Evolutionary conservation across 2,329 filamentous ascomycete species (phyloP), one percentile per base, ranked within the genome.

Genomic region (Alternaria atra): DNA sequence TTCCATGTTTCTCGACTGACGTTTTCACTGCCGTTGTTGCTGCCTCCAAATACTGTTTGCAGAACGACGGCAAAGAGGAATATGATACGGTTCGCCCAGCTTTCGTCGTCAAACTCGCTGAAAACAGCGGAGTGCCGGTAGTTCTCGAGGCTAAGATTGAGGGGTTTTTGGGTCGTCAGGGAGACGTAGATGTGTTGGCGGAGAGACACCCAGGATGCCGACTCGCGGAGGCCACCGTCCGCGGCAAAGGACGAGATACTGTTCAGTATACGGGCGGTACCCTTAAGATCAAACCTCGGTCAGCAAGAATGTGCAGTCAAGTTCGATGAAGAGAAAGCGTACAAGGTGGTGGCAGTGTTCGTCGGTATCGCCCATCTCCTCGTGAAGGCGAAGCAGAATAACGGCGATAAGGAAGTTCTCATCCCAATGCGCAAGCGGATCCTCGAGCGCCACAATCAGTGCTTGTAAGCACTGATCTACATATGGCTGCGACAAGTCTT

Each of bases 361-460:
- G 55, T 82, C 80, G 4, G 72, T 67, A 34, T 78, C 74, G 25
- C 76, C 76, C 74, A 78, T 78, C 56, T 85, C 83, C 66, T 85
- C 83, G 54, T 84, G 83, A 5, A 84, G 75, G 0, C 83, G 79
- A 20, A 84, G 69, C 6, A 85, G 78, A 8, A 85, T 83, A 0
- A 85, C 82, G 0, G 83, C 81, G 1, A 82, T 78, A 0, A 85
- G 71, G 2, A 84, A 77, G 15, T 80, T 81, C 32, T 83, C 83
- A 48, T 83, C 81, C 66, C 81, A 83, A 1, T 78, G 77, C 1
- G 79, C 72, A 1, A 76, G 74, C 0, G 82, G 80, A 35, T 78
- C 77, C 7, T 81, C 77, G 13, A 85, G 74, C 2, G 80, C 80
- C 10, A 80, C 73, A 3, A 85, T 84, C 5, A 85, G 75, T 10